A percentile compares a stretch with the other conserved stretches of the same genome.
Evolutionary conservation across 2,329 filamentous ascomycete species (phyloP).

Genomic region (Penicillium fuscoglaucum): DNA sequence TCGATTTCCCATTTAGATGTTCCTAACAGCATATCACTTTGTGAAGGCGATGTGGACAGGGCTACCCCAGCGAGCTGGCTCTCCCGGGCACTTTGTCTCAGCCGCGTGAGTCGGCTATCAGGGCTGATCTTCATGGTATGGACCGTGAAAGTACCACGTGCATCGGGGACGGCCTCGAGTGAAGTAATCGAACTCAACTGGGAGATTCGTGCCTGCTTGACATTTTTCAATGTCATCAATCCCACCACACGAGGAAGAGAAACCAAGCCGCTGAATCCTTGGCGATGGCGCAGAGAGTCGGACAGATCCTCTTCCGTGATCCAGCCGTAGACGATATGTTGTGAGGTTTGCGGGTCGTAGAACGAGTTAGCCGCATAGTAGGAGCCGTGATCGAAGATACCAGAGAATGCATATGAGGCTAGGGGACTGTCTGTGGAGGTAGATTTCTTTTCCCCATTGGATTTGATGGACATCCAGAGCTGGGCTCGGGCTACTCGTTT

Average conservation of each 20-base stretch:
- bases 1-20: constrained; percentile 30
- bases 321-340: constrained; percentile 52
- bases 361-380: constrained; percentile 54
- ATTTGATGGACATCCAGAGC: constrained; percentile 49
- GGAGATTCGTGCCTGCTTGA: constrained; percentile 41
- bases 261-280: constrained; percentile 54
- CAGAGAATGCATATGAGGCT: constrained; percentile 44
- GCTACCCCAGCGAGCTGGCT: background rate
- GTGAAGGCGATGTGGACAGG: constrained; percentile 6
- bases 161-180: constrained; percentile 34
- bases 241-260: constrained; percentile 49
- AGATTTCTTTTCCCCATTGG: constrained; percentile 9
- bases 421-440: constrained; percentile 14
- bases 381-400: constrained; percentile 51
- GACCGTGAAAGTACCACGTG: constrained; percentile 36
- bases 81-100: constrained; percentile 30
- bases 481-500: constrained; percentile 35
- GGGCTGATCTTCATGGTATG: constrained; percentile 46
- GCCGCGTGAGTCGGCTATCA: constrained; percentile 26
- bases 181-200: constrained; percentile 45
- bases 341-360: constrained; percentile 45
- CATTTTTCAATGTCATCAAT: constrained; percentile 41
- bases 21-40: constrained; percentile 4
- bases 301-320: constrained; percentile 54
- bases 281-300: constrained; percentile 43